Evolutionary conservation across 768 basidiomycete genomes (phyloP).

Genomic region (Xerocomus brunneocitrinus): DNA sequence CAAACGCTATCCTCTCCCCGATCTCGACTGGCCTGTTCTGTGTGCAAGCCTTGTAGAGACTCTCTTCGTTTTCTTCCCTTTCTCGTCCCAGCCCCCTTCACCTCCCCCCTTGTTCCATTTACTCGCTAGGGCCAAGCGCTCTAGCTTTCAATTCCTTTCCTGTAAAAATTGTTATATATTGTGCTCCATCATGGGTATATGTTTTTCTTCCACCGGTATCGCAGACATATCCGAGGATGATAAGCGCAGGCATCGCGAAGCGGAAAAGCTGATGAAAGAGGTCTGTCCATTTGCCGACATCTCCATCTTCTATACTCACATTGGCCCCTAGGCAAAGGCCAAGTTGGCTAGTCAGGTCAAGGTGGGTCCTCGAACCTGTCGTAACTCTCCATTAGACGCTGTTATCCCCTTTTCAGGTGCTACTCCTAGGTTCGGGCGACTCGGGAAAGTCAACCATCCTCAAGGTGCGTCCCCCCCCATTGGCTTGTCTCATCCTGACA

Average conservation of each 20-base stretch:
- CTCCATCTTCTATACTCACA: not conserved
- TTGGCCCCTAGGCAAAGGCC: conserved; percentile 56
- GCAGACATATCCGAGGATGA: conserved; percentile 68
- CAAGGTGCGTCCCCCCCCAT: conserved; percentile 50
- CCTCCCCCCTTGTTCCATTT: not conserved
- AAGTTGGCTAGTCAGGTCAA: conserved; percentile 73
- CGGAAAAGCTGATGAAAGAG: conserved; percentile 75
- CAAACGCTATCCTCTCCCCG: not conserved
- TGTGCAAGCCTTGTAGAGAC: conserved; percentile 13
- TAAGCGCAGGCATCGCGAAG: conserved; percentile 58
- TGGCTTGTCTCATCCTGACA: not conserved
- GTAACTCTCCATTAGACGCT: not conserved
- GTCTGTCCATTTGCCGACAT: conserved; percentile 34
- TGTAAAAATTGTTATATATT: conserved; percentile 6
- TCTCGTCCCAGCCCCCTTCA: not conserved
- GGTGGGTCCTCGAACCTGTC: conserved; percentile 35
- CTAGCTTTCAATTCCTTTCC: not conserved
- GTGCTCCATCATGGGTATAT: conserved; percentile 60
- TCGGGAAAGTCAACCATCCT: conserved; percentile 91
- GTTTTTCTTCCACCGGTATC: conserved; percentile 57
- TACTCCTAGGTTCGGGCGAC: conserved; percentile 90
- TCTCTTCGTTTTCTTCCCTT: not conserved
- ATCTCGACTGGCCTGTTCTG: conserved; percentile 16
- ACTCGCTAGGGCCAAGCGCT: conserved; percentile 14
- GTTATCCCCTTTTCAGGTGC: conserved; percentile 46